These are phyloP conservation scores for Rhodotorula sp. DNA, from an alignment of 1,284 basidiomycete species.

Conservation along the genomic window DNA sequence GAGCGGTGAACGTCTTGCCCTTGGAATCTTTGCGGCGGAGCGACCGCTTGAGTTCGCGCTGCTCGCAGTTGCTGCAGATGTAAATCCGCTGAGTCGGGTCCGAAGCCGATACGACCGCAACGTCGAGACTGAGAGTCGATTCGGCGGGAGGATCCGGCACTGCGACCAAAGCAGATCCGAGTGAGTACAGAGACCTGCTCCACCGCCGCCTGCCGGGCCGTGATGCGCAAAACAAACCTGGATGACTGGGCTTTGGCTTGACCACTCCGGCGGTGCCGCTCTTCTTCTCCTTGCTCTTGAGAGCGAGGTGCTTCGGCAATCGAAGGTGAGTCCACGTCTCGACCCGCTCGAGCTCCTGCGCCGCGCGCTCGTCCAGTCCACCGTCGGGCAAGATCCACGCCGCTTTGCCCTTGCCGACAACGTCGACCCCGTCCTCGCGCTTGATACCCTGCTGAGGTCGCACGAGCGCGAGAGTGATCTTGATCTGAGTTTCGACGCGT, in stretches of 20 bases:
- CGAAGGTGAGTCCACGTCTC: slow-evolving; percentile 80
- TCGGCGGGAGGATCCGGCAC: slow-evolving; percentile 22
- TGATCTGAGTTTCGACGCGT: slow-evolving; percentile 87
- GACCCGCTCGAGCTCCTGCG: slow-evolving; percentile 49
- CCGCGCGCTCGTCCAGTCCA: slow-evolving; percentile 24
- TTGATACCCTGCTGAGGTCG: slow-evolving; percentile 6
- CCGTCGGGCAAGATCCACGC: slow-evolving; percentile 28
- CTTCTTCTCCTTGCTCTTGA: slow-evolving; percentile 61
- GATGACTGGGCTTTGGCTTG: slow-evolving; percentile 55
- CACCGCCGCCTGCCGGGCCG: no score
- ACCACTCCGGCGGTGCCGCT: slow-evolving; percentile 39
- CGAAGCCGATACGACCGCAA: slow-evolving; percentile 42
- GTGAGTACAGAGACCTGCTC: no score
- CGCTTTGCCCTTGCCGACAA: background rate
- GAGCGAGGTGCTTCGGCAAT: slow-evolving; percentile 71
- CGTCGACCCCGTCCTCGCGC: background rate
- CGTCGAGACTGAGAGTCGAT: slow-evolving; percentile 37
- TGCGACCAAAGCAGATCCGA: no score
- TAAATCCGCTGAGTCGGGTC: slow-evolving; percentile 36
- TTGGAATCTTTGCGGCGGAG: slow-evolving; percentile 76
- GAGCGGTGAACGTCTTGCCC: slow-evolving; percentile 16
- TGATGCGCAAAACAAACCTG: slow-evolving; percentile 30
- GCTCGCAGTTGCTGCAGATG: slow-evolving; percentile 42
- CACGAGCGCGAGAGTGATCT: slow-evolving; percentile 72
- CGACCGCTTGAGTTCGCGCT: slow-evolving; percentile 59